Conservation (phyloP, 495 filamentous ascomycete species). For the Amphirosellinia nigrospora region DNA sequence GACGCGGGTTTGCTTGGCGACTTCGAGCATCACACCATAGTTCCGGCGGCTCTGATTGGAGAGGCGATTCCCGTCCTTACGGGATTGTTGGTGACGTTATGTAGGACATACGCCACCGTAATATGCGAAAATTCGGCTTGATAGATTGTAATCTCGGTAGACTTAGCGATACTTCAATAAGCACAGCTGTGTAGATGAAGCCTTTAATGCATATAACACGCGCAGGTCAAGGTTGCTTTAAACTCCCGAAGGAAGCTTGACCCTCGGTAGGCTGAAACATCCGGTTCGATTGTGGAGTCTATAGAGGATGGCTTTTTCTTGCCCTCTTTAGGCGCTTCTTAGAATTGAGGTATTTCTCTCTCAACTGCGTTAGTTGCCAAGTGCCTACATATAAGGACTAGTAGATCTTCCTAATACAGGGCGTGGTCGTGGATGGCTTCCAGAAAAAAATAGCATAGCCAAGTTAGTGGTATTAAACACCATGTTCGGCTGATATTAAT, state of each 20-base stretch:
- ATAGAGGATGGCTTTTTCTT: not conserved
- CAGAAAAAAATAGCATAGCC: not conserved
- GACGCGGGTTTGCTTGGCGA: not conserved
- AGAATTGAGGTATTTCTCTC: slow-evolving; percentile 15
- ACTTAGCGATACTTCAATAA: not conserved
- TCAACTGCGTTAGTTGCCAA: not conserved
- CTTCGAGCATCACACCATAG: not conserved
- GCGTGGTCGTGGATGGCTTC: not conserved
- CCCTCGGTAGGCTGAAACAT: slow-evolving; percentile 24
- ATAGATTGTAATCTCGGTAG: not conserved
- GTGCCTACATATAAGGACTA: not conserved
- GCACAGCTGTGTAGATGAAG: not conserved
- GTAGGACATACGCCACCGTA: slow-evolving; percentile 11
- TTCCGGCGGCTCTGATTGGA: slow-evolving; percentile 8
- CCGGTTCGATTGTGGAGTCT: slow-evolving; percentile 19
- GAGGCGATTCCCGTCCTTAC: not conserved
- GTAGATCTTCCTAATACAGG: not conserved
- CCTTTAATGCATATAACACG: not conserved
- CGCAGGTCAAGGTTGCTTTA: slow-evolving; percentile 1
- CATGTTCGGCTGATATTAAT: not conserved
- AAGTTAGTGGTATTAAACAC: not conserved
- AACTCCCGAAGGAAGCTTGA: slow-evolving; percentile 14
- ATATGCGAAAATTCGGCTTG: slow-evolving; percentile 6
- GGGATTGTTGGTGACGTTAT: slow-evolving; percentile 5
- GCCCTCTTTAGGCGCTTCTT: not conserved